Evolutionary conservation across 1,284 basidiomycete genomes (phyloP).

Genomic region (Melanopsichium pennsylvanicum): DNA sequence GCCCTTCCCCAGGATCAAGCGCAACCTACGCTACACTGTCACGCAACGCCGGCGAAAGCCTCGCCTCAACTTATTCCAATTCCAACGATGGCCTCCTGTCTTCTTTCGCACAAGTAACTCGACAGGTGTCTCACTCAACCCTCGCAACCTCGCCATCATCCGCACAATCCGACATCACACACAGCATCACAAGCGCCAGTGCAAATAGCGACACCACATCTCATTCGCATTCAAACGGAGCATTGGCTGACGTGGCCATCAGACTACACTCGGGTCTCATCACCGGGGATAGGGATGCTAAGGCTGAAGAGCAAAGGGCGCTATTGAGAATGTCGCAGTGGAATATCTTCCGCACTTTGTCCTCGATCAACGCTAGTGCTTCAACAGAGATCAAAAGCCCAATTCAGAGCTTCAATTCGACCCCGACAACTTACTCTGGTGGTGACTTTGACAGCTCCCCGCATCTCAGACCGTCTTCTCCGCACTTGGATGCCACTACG

Average conservation of each 20-base stretch:
- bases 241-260: slow-evolving; percentile 13
- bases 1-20: no score
- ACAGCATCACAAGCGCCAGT: not conserved
- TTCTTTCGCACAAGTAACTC: slow-evolving; percentile 1
- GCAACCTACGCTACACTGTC: not conserved
- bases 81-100: slow-evolving; percentile 9
- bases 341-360: slow-evolving; percentile 6
- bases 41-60: slow-evolving; percentile 1
- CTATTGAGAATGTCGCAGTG: slow-evolving; percentile 12
- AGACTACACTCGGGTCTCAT: slow-evolving; percentile 22
- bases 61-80: slow-evolving; percentile 15
- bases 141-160: slow-evolving; percentile 20
- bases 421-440: slow-evolving; percentile 10
- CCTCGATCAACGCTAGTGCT: no score
- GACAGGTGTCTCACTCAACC: slow-evolving; percentile 14
- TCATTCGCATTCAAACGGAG: not conserved
- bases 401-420: slow-evolving; percentile 23
- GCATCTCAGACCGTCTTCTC: not conserved
- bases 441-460: slow-evolving; percentile 10
- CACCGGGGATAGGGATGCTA: slow-evolving; percentile 28
- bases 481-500: not conserved
- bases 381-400: no score
- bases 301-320: slow-evolving; percentile 32
- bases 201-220: slow-evolving; percentile 9
- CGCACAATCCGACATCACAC: slow-evolving; percentile 5